Evolutionary conservation across 345 rosid species (phyloP).

Genomic region (Populus deltoides): DNA sequence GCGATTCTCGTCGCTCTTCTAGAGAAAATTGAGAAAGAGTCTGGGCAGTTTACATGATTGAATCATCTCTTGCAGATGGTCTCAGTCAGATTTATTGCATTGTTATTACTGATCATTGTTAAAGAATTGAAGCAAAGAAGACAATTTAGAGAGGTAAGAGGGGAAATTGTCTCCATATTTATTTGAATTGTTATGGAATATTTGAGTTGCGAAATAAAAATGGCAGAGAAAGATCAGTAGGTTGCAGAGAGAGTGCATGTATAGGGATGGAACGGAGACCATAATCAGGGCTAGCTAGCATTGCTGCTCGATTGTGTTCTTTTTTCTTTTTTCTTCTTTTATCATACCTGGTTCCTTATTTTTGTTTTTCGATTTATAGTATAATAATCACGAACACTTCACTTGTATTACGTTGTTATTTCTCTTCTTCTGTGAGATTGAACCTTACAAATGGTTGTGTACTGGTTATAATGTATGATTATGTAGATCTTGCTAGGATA

Average conservation of each 20-base stretch:
- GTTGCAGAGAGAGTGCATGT: constrained; percentile 57
- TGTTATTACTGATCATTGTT: constrained; percentile 2
- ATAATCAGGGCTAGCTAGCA: constrained; percentile 21
- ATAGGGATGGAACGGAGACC: constrained; percentile 48
- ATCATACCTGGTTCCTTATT: constrained; percentile 9
- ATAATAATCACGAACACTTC: constrained; percentile 44
- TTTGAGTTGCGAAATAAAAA: constrained; percentile 41
- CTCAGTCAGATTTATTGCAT: constrained; percentile 6
- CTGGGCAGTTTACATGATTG: not conserved
- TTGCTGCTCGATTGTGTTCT: constrained; percentile 37
- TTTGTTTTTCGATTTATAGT: constrained; percentile 31
- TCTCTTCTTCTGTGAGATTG: not conserved
- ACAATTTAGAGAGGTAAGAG: constrained; percentile 41
- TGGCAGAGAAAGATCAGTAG: constrained; percentile 40
- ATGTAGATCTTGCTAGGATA: not conserved
- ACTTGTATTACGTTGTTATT: constrained; percentile 33
- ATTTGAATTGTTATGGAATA: constrained; percentile 52
- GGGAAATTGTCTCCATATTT: constrained; percentile 47
- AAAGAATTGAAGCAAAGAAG: not conserved
- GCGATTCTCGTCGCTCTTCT: constrained; percentile 53
- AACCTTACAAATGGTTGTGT: not conserved
- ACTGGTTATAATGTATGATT: too few species aligned
- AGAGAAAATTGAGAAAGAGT: constrained; percentile 17
- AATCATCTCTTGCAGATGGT: not conserved
- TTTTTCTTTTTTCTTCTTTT: not conserved